Conservation (phyloP, 2,329 filamentous ascomycete genomes). For the Penicillium corylophilum region DNA sequence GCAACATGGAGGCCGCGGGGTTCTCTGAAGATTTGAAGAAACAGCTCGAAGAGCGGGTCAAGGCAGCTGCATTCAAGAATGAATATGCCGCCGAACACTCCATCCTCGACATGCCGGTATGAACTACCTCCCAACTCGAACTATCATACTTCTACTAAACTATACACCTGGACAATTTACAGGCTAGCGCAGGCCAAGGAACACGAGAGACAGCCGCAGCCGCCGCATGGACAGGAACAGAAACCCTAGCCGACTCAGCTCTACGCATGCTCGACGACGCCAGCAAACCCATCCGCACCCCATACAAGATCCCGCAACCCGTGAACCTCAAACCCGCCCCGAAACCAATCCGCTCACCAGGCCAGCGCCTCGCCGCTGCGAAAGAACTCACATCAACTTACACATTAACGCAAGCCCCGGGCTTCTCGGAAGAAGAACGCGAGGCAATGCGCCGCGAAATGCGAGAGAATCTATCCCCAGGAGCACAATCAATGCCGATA, state of each 20-base stretch:
- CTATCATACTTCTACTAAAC: background rate
- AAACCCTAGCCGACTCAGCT: constrained; percentile 71
- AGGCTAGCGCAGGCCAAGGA: constrained; percentile 63
- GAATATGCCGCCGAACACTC: constrained; percentile 56
- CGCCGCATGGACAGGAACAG: constrained; percentile 74
- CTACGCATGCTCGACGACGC: constrained; percentile 74
- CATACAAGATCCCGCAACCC: constrained; percentile 43
- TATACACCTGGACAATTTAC: background rate
- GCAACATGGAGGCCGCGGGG: constrained; percentile 60
- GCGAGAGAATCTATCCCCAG: constrained; percentile 75
- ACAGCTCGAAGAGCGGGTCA: constrained; percentile 59
- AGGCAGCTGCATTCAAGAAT: constrained; percentile 54
- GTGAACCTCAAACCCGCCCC: constrained; percentile 48
- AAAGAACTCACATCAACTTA: constrained; percentile 60
- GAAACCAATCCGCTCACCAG: constrained; percentile 45
- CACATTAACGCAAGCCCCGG: constrained; percentile 52
- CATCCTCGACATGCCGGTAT: constrained; percentile 53
- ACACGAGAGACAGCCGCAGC: constrained; percentile 67
- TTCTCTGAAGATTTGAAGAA: constrained; percentile 62
- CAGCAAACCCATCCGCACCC: constrained; percentile 55
- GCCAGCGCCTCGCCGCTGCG: constrained; percentile 56
- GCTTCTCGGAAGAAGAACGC: constrained; percentile 68
- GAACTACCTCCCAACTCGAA: constrained; percentile 4
- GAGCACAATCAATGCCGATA: constrained; percentile 70
- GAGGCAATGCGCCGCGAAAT: constrained; percentile 71